A percentile compares a stretch with the other conserved stretches of the same genome.
Conservation (phyloP, 371 early-diverging fungal species). For the Saksenaea oblongispora region DNA sequence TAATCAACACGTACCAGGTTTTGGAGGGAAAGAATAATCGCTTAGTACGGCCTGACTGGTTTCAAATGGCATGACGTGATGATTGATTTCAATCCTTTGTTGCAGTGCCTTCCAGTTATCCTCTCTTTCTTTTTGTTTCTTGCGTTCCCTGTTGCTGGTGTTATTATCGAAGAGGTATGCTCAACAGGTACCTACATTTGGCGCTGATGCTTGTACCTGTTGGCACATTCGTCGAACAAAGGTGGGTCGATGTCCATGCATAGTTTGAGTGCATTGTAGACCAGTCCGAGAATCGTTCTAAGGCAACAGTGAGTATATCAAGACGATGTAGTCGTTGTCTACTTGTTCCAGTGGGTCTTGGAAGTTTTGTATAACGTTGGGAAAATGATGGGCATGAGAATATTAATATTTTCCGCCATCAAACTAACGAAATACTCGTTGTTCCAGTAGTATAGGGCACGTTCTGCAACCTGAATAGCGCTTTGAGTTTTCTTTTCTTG, state of each 20-base stretch:
- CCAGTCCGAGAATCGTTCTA: slow-evolving; percentile 91
- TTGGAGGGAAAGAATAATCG: slow-evolving; percentile 27
- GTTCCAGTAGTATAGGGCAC: slow-evolving; percentile 95
- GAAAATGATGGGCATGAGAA: slow-evolving; percentile 91
- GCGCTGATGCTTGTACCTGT: slow-evolving; percentile 76
- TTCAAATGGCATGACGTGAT: background rate
- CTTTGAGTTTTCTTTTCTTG: background rate
- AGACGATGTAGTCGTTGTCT: slow-evolving; percentile 10
- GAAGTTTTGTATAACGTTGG: slow-evolving; percentile 86
- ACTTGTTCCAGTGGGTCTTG: slow-evolving; percentile 95
- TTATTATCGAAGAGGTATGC: background rate
- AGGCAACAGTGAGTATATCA: background rate
- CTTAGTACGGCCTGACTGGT: background rate
- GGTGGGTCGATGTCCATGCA: slow-evolving; percentile 93
- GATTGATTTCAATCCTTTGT: slow-evolving; percentile 20
- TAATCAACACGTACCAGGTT: slow-evolving; percentile 17
- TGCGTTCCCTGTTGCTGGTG: slow-evolving; percentile 63
- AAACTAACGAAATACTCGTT: slow-evolving; percentile 93
- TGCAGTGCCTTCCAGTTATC: slow-evolving; percentile 68
- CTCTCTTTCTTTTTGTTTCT: slow-evolving; percentile 79
- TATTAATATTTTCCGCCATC: slow-evolving; percentile 85
- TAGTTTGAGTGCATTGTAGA: slow-evolving; percentile 90
- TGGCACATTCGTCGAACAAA: slow-evolving; percentile 90
- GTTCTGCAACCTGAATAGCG: slow-evolving; percentile 74
- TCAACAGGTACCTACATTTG: slow-evolving; percentile 60